A percentile compares a stretch with the other conserved stretches of the same genome.
phyloP scores from a whole-genome alignment of 352 stramenopile genomes.

The Blastocystis hominis region DNA sequence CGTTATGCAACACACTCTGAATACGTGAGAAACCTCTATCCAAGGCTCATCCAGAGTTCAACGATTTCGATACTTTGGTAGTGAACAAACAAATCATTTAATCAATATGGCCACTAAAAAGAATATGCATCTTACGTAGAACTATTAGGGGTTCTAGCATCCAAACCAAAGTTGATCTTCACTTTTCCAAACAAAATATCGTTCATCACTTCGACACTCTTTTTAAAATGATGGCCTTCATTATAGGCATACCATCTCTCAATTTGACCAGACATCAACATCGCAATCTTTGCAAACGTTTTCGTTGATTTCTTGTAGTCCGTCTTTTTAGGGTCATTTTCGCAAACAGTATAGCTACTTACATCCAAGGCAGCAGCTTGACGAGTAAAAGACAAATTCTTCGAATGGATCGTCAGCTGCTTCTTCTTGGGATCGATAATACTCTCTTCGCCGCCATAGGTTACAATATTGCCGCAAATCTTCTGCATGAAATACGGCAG shows the following conservation, averaged over 20 bases:
- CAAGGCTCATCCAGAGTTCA: background rate
- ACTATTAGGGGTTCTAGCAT: background rate
- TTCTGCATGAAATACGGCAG: slow-evolving; percentile 1
- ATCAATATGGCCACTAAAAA: too few relatives aligned
- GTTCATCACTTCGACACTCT: slow-evolving; percentile 29
- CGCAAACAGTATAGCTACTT: slow-evolving; percentile 5
- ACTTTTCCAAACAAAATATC: background rate
- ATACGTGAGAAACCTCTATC: background rate
- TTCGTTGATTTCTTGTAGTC: slow-evolving; percentile 1
- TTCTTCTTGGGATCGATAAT: slow-evolving; percentile 50
- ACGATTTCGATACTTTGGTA: background rate
- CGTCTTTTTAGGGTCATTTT: background rate
- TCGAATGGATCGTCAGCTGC: background rate
- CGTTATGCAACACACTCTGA: background rate
- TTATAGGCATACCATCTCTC: slow-evolving; percentile 52
- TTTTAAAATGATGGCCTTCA: slow-evolving; percentile 46
- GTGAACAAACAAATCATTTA: too few relatives aligned
- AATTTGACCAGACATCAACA: slow-evolving; percentile 2
- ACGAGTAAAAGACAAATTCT: slow-evolving; percentile 50
- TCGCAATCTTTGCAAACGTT: slow-evolving; percentile 13
- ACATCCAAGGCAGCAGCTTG: slow-evolving; percentile 36
- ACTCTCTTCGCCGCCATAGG: slow-evolving; percentile 52
- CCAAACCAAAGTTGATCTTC: background rate
- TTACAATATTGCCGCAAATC: slow-evolving; percentile 18
- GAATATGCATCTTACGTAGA: too few relatives aligned